A percentile compares a stretch with the other conserved stretches of the same genome.
Evolutionary conservation across 2,329 filamentous ascomycete genomes (phyloP).

Genomic region (Madurella mycetomatis): DNA sequence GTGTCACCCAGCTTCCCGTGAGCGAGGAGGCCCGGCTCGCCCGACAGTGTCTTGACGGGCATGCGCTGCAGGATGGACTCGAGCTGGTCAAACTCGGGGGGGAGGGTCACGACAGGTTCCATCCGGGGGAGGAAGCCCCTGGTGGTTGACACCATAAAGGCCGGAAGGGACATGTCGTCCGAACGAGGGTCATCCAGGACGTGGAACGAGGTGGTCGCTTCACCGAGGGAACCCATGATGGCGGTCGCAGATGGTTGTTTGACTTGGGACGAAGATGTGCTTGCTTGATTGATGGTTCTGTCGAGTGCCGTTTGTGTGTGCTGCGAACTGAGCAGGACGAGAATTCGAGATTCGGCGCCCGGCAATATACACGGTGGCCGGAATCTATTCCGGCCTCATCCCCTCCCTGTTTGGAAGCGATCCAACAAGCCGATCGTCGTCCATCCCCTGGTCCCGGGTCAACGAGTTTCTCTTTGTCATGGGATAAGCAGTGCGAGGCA

Average conservation of each 20-base stretch:
- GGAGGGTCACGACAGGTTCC: constrained; percentile 60
- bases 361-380: constrained; percentile 47
- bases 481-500: not conserved
- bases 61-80: constrained; percentile 70
- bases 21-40: constrained; percentile 73
- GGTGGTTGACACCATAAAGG: constrained; percentile 75
- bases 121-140: constrained; percentile 70
- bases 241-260: not conserved
- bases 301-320: not conserved
- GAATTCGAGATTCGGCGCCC: constrained; percentile 19
- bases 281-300: not conserved
- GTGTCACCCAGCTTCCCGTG: constrained; percentile 67
- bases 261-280: constrained; percentile 10
- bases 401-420: not conserved
- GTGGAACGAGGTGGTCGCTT: constrained; percentile 41
- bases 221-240: constrained; percentile 40
- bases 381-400: constrained; percentile 44
- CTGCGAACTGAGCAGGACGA: not conserved
- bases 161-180: constrained; percentile 58
- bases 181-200: constrained; percentile 61
- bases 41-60: constrained; percentile 71
- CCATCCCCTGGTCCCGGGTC: not conserved
- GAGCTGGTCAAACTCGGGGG: constrained; percentile 67
- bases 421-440: constrained; percentile 2
- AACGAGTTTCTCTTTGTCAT: constrained; percentile 26